Conservation (phyloP, 345 rosid genomes). For the Lepidium africanum region DNA sequence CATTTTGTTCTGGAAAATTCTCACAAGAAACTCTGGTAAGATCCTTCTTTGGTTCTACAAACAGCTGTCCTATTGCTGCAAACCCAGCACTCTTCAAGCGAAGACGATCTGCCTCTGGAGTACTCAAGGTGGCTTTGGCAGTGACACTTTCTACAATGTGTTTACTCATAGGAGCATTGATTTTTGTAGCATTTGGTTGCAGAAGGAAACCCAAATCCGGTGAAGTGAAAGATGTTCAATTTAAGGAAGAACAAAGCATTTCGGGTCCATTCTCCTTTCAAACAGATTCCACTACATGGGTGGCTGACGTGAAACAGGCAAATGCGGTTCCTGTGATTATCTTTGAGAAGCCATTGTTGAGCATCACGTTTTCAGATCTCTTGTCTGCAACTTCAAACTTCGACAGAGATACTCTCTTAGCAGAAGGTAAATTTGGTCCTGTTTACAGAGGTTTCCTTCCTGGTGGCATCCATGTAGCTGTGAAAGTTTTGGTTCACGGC, state of each 20-base stretch:
- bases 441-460: slow-evolving; percentile 90
- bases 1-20: slow-evolving; percentile 53
- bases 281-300: slow-evolving; percentile 89
- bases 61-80: slow-evolving; percentile 87
- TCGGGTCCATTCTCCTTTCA: slow-evolving; percentile 89
- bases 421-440: slow-evolving; percentile 90
- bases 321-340: slow-evolving; percentile 62
- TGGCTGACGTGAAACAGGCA: slow-evolving; percentile 91
- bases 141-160: slow-evolving; percentile 59
- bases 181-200: slow-evolving; percentile 64
- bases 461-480: slow-evolving; percentile 90
- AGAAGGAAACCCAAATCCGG: slow-evolving; percentile 43
- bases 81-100: slow-evolving; percentile 50
- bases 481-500: slow-evolving; percentile 83
- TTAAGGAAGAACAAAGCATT: slow-evolving; percentile 63
- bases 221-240: slow-evolving; percentile 54
- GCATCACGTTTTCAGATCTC: slow-evolving; percentile 83
- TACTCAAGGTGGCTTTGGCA: slow-evolving; percentile 55
- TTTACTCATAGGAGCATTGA: slow-evolving; percentile 52
- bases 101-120: slow-evolving; percentile 37
- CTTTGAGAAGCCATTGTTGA: slow-evolving; percentile 84
- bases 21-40: slow-evolving; percentile 35
- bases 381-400: slow-evolving; percentile 80
- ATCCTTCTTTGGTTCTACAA: slow-evolving; percentile 57
- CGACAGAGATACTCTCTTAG: slow-evolving; percentile 80